Evolutionary conservation across 2,329 filamentous ascomycete genomes (phyloP), one percentile per base, ranked within the genome.

Genomic region (Colletotrichum tropicicola): DNA sequence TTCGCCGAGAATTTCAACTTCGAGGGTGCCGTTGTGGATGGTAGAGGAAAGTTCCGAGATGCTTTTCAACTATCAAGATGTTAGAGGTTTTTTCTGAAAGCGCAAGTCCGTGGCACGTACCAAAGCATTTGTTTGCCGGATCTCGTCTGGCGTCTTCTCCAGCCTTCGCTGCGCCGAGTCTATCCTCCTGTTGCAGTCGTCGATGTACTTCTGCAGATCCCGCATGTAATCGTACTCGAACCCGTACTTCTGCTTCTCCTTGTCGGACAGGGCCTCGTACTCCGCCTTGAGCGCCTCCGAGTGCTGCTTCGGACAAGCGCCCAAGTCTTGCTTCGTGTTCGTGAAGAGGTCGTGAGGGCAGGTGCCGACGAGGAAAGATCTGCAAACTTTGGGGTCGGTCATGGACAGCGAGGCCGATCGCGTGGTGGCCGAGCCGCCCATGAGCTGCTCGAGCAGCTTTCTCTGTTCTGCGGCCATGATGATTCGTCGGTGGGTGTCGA

Each of bases 141-240:
- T 98, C 82, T 99, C 96, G 74, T 99, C 96, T 8, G 95, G 94
- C 1, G 96, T 98, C 86, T 98, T 99, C 80, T 99, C 96, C 63
- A 99, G 81, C 55, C 95, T 85, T 54, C 94, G 87, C 83, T 98
- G 95, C 9, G 95, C 94, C 13, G 89, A 86, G 70, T 98, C 94
- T 75, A 99, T 99, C 71, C 94, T 87, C 59, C 94, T 88, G 78
- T 99, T 97, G 83, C 96, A 99, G 70, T 97, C 94, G 74, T 97
- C 93, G 73, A 99, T 96, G 80, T 98, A 97, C 78, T 96, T 96
- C 77, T 95, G 92, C 80, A 99, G 92, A 77, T 99, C 94, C 69
- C 93, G 89, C 85, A 97, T 89, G 80, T 99, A 99, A 81, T 99
- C 96, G 79, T 94, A 97, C 70, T 98, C 95, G 76, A 98, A 98